These are phyloP conservation scores for Trichosporon asahii DNA, from an alignment of 1,284 basidiomycete species.

Conservation along the genomic window DNA sequence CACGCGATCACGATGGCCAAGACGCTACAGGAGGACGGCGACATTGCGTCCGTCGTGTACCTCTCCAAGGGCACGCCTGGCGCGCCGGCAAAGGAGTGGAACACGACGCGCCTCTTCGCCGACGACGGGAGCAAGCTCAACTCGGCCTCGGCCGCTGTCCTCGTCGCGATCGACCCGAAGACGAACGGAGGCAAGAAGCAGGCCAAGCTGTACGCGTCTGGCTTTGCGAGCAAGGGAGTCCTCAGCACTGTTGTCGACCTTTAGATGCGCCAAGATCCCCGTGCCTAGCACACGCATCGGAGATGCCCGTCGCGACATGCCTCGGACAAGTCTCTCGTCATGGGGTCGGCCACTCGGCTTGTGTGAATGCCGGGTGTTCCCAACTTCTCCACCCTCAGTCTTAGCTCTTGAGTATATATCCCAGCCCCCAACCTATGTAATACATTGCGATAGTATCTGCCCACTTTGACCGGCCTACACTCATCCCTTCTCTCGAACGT, in stretches of 20 bases:
- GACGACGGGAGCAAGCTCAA: conserved; percentile 30
- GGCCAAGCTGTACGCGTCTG: conserved; percentile 33
- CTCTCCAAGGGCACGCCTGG: conserved; percentile 14
- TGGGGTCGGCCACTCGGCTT: too few species aligned
- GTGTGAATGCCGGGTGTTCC: too few species aligned
- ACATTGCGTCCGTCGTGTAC: conserved; percentile 21
- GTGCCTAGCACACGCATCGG: not conserved
- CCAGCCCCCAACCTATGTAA: not conserved
- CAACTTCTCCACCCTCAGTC: not conserved
- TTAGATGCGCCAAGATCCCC: conserved; percentile 1
- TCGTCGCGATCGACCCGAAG: conserved; percentile 26
- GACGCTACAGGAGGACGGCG: not conserved
- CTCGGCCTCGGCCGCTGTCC: conserved; percentile 25
- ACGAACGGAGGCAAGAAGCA: conserved; percentile 28
- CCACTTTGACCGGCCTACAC: not conserved
- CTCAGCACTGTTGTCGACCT: conserved; percentile 29
- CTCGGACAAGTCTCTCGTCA: not conserved
- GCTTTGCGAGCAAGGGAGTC: conserved; percentile 25
- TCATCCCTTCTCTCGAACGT: not conserved
- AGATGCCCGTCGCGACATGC: not conserved
- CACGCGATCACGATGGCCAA: conserved; percentile 18
- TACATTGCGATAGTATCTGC: not conserved
- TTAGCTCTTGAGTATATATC: not conserved
- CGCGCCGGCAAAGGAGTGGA: conserved; percentile 15
- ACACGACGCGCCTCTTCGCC: conserved; percentile 20